Evolutionary conservation across 768 basidiomycete genomes (phyloP), one percentile per base, ranked within the genome.

Genomic region (Dictyophora rubrovolvata): DNA sequence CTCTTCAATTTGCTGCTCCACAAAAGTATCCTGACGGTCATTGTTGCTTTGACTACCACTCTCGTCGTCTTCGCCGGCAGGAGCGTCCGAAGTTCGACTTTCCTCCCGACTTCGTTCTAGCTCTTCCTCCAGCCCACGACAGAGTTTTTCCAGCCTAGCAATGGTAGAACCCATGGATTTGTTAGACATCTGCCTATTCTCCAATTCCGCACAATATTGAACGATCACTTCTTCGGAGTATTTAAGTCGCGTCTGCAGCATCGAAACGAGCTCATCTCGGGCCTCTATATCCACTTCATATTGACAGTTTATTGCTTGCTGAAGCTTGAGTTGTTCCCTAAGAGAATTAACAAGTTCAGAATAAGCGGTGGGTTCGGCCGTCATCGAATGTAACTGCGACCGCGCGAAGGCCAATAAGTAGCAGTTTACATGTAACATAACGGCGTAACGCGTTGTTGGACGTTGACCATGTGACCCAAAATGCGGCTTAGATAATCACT

Each of bases 91-190:
- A 42, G 10, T 42, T 12, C 42, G 42, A 65, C 85, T 89, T 66
- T 89, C 89, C 64, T 88, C 84, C 46, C 92, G 77, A 48, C 86
- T 87, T 7, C 81, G 77, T 61, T 97, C 94, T 28, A 94, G 87
- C 67, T 94, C 88, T 67, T 94, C 92, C 73, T 95, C 87, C 33
- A 86, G 75, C 58, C 75, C 72, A 16, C 82, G 77, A 55, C 84
- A 84, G 61, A 80, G 74, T 62, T 75, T 78, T 71, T 91, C 87
- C 51, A 92, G 72, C 62, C 89, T 87, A 55, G 76, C 75, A 2
- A 89, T 84, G 63, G 87, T 87, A 74, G 86, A 87, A 74, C 84
- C 86, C 84, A 87, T 89, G 17, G 72, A 72, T 42, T 78, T 73
- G 35, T 87, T 68, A 0, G 79, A 73, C 16, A 61, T 71, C 66